phyloP scores from a whole-genome alignment of 1,139 yeast genomes.

The Casaregolazyma lundiana region DNA sequence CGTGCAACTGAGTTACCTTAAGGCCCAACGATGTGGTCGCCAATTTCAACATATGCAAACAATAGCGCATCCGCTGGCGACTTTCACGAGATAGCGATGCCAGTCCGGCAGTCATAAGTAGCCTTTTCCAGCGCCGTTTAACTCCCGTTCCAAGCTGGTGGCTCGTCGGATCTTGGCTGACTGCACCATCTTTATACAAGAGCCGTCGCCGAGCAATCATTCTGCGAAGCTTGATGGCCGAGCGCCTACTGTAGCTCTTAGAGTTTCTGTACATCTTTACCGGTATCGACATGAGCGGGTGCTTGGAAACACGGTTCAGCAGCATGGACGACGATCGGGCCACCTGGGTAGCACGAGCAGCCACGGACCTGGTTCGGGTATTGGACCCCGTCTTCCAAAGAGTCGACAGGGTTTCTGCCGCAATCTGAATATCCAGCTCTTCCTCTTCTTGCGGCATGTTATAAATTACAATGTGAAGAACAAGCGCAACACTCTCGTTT shows the following conservation, averaged over 20 bases:
- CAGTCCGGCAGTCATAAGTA: slow-evolving; percentile 19
- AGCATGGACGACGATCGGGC: slow-evolving; percentile 10
- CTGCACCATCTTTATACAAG: neutral
- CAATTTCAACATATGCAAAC: slow-evolving; percentile 65
- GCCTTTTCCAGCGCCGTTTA: slow-evolving; percentile 7
- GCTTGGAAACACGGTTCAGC: slow-evolving; percentile 5
- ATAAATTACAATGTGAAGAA: neutral
- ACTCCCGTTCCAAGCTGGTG: neutral
- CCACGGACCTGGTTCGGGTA: slow-evolving; percentile 9
- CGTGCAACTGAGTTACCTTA: slow-evolving; percentile 60
- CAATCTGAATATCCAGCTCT: slow-evolving; percentile 14
- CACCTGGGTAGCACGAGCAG: slow-evolving; percentile 10
- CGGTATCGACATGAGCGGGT: slow-evolving; percentile 8
- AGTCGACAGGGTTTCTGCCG: slow-evolving; percentile 12
- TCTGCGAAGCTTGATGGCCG: slow-evolving; percentile 5
- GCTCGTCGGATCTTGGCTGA: neutral
- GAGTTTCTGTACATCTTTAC: slow-evolving; percentile 8
- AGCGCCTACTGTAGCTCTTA: slow-evolving; percentile 4
- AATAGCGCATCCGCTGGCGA: slow-evolving; percentile 63
- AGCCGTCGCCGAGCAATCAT: slow-evolving; percentile 8
- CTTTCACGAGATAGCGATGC: slow-evolving; percentile 58
- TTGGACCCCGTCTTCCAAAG: slow-evolving; percentile 7
- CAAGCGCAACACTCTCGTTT: neutral
- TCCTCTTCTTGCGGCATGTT: slow-evolving; percentile 7
- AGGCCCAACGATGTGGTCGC: slow-evolving; percentile 69